Evolutionary conservation across 2,329 filamentous ascomycete species (phyloP).

Genomic region (Dactylella cylindrospora): DNA sequence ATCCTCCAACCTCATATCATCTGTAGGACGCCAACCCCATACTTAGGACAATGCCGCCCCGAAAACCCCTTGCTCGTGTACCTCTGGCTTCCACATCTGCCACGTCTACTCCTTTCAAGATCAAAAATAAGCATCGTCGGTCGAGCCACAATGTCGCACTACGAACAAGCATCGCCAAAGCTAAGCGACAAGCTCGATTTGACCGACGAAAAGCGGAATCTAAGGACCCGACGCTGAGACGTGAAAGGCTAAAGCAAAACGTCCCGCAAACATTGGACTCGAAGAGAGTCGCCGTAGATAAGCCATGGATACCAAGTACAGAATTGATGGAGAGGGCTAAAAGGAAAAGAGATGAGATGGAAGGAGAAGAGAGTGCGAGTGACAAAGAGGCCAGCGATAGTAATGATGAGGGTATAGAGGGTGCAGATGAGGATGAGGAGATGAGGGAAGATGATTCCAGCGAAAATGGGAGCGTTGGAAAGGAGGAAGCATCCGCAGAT

Average conservation of each 20-base stretch:
- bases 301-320: conserved; percentile 21
- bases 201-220: conserved; percentile 80
- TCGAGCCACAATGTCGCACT: conserved; percentile 75
- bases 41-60: conserved; percentile 36
- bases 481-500: conserved; percentile 52
- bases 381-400: conserved; percentile 13
- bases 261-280: conserved; percentile 78
- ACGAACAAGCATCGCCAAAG: conserved; percentile 73
- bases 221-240: conserved; percentile 74
- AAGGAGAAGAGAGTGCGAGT: conserved; percentile 6
- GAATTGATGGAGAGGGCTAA: conserved; percentile 38
- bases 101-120: conserved; percentile 55
- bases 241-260: conserved; percentile 73
- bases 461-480: conserved; percentile 57
- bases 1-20: background rate
- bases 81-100: background rate
- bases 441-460: conserved; percentile 53
- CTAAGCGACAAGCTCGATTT: conserved; percentile 74
- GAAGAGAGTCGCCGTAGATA: conserved; percentile 65
- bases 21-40: too few relatives aligned
- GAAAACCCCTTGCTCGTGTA: conserved; percentile 3
- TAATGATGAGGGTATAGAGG: conserved; percentile 56
- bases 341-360: conserved; percentile 27
- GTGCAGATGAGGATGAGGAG: conserved; percentile 50
- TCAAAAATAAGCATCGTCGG: conserved; percentile 76